Conservation (phyloP, 345 rosid genomes). For the Acer campestre region DNA sequence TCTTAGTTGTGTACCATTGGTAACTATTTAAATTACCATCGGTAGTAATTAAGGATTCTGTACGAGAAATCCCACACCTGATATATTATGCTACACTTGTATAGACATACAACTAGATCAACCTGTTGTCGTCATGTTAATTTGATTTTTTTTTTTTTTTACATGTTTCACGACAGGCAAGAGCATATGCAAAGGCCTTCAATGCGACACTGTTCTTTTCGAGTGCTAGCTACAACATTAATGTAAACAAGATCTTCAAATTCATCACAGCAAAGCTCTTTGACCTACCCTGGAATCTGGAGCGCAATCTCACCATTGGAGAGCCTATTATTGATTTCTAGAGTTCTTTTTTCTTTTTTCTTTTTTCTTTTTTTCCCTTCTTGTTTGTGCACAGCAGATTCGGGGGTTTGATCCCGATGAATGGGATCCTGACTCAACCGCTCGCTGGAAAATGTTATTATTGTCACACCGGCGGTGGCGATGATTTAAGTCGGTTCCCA, state of each 20-base stretch:
- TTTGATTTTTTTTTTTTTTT: not conserved
- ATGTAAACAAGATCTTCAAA: slow-evolving; percentile 92
- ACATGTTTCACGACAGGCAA: slow-evolving; percentile 52
- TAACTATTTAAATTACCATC: too few relatives aligned
- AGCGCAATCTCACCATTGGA: slow-evolving; percentile 81
- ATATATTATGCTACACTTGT: too few relatives aligned
- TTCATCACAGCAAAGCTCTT: slow-evolving; percentile 93
- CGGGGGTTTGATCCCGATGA: not conserved
- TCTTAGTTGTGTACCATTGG: too few relatives aligned
- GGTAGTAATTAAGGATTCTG: too few relatives aligned
- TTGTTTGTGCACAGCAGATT: slow-evolving; percentile 3
- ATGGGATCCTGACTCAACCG: slow-evolving; percentile 14
- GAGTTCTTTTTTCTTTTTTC: not conserved
- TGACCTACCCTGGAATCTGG: slow-evolving; percentile 84
- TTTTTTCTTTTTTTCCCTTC: too few relatives aligned
- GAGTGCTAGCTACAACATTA: slow-evolving; percentile 87
- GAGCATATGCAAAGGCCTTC: slow-evolving; percentile 78
- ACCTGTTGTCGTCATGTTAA: too few relatives aligned
- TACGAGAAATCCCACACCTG: too few relatives aligned
- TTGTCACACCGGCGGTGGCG: not conserved
- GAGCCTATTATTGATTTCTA: slow-evolving; percentile 91
- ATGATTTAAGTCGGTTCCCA: not conserved
- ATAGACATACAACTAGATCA: too few relatives aligned
- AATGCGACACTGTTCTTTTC: slow-evolving; percentile 93
- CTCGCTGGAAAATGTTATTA: not conserved